These are phyloP conservation scores for Silene latifolia DNA, from an alignment of 148 eudicot species.

Conservation along the genomic window DNA sequence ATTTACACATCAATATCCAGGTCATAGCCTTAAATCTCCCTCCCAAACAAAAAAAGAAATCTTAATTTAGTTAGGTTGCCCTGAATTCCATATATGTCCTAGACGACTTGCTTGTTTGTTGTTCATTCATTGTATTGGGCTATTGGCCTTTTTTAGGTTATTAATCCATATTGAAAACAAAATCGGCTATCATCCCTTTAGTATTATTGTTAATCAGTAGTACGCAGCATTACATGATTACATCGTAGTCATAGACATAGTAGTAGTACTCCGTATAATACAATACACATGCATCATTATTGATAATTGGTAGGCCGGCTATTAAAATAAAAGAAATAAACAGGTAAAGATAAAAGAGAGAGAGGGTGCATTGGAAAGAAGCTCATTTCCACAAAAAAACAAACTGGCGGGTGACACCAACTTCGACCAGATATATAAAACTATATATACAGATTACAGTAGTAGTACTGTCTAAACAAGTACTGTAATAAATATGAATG, in stretches of 20 bases:
- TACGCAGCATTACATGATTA: no score
- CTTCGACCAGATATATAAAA: background rate
- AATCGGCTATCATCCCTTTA: conserved; percentile 13
- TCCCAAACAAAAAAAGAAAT: background rate
- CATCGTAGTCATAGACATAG: no score
- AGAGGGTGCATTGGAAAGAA: conserved; percentile 21
- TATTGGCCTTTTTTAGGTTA: background rate
- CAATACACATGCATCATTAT: conserved; percentile 27
- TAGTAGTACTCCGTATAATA: conserved; percentile 5
- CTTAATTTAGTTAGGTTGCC: no score
- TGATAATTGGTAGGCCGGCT: conserved; percentile 5
- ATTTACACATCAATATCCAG: no score
- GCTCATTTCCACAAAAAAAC: conserved; percentile 23
- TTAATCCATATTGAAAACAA: background rate
- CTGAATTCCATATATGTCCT: no score
- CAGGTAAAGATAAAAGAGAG: conserved; percentile 7
- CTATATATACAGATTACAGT: no score
- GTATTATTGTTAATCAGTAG: conserved; percentile 3
- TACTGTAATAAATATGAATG: background rate
- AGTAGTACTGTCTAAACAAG: background rate
- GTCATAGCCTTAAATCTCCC: background rate
- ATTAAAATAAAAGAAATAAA: background rate
- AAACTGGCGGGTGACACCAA: conserved; percentile 10
- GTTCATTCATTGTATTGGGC: background rate
- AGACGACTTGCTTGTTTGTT: no score